Evolutionary conservation across 306 rosid species (phyloP).

Genomic region (Prunus armeniaca): DNA sequence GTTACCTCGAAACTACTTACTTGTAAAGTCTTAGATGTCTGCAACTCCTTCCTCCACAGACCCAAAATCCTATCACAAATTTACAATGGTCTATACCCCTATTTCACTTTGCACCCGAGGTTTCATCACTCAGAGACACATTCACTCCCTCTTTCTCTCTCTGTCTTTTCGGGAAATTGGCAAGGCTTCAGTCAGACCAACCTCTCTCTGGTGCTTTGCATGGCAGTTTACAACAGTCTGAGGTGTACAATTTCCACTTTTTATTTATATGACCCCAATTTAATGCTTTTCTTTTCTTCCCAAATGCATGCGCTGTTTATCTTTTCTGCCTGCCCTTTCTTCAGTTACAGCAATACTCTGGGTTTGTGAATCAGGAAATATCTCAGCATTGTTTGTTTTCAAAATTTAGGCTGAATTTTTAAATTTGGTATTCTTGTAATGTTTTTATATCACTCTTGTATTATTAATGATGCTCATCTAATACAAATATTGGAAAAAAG

Average conservation of each 20-base stretch:
- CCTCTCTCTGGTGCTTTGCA: slow-evolving; percentile 9
- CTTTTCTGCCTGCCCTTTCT: not conserved
- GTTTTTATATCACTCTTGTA: not conserved
- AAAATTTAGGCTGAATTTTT: not conserved
- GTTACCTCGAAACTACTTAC: too few species aligned
- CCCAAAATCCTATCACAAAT: too few species aligned
- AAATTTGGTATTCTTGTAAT: not conserved
- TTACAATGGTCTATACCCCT: too few species aligned
- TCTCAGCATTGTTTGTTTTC: not conserved
- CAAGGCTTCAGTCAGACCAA: not conserved
- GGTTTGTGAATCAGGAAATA: not conserved
- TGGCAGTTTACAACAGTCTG: slow-evolving; percentile 8
- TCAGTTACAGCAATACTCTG: not conserved
- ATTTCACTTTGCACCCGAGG: too few species aligned
- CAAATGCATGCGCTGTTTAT: not conserved
- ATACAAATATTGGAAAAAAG: not conserved
- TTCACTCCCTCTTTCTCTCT: not conserved
- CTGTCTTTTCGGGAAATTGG: not conserved
- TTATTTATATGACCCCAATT: not conserved
- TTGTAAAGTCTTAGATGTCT: too few species aligned
- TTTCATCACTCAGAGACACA: too few species aligned
- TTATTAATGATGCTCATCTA: not conserved
- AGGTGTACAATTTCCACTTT: not conserved
- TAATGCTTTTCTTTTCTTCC: not conserved
- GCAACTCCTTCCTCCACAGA: too few species aligned